Base-by-base conservation (phyloP, 208 protist species). In the Acanthamoeba royreba region DNA sequence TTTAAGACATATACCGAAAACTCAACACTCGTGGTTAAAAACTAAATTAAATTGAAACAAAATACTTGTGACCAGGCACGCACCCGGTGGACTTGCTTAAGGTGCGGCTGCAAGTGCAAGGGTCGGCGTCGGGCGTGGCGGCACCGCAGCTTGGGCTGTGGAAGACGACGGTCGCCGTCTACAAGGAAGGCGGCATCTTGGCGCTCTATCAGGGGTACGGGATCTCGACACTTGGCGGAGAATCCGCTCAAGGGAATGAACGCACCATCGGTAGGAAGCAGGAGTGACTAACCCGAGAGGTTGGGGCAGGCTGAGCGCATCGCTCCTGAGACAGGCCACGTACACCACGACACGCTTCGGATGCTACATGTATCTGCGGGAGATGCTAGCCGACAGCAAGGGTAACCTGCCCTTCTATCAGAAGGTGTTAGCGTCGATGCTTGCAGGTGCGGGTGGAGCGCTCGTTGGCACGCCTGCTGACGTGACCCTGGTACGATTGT, bases 41-140 rank as follows among this genome's bases (percentile, higher is more conserved):
- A 25, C 25, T 63, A 63, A 43, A 28, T 85, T 19, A 45, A 38
- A n/a, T 5, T 25, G 25, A 22, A 40, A 47, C 40, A 19, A 47
- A 17, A 35, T 42, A 49, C 79, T 25, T 90, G 66, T 19, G 49
- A 0, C 35, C 49, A 33, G 17, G 93, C 22, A 96, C 95, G 4
- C 95, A 96, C 83, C 95, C 95, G 43, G 74, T 96, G 13, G 95
- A 96, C 77, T 89, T 94, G 17, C 45, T 96, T 43, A 96, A 96
- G 38, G 95, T 96, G 74, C 87, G 95, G 40, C 95, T 96, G 95
- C 94, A 96, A 63, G 33, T 96, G 55, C 74, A 95, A 17, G 95
- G 95, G 47, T 87, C 96, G 66, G 52, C 79, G 4, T 53, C n/a
- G 43, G 69, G 49, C 28, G 4, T 90, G 31, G 79, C 45, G 25